Evolutionary conservation across 129 eudicot species (phyloP), one percentile per base, ranked within the genome.

Genomic region (Glebionis coronaria): DNA sequence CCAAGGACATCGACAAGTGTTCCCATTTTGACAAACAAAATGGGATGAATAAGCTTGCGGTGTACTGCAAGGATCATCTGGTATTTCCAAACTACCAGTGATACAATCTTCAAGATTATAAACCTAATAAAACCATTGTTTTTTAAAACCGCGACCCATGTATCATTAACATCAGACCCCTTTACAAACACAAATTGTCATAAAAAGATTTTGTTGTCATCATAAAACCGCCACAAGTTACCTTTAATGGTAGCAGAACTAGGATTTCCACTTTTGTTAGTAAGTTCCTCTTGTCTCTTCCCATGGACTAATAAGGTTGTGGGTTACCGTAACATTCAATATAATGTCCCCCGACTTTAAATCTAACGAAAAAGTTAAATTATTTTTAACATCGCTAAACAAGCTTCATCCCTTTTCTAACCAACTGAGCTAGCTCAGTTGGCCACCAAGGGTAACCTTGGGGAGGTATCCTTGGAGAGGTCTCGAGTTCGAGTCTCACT

Each of bases 141-240:
- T 16, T 84, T 90, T 10, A 93, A 52, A 51, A 83, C 95, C 5
- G 88, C 84, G 45, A 67, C 63, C 96, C 95, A 88, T 44, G 96
- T 86, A 23, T 71, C 62, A 77, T 86, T 86, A 52, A 59, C 64
- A 52, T 59, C 80, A 11, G 81, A 28, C 13, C 50, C 74, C 16
- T 79, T 75, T 0, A 82, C 65, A 75, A 88, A 82, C 25, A 86
- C 81, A 69, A 93, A 84, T 60, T 88, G 98, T 87, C 76, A 85
- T 11, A 93, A 68, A 14, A 93, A 79, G 35, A 44, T 73, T 44
- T 65, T 79, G 46, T 51, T 80, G 47, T 80, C 56, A 72, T 84
- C 96, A 71, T 80, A 88, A 66, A 88, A 78, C 76, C 71, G 80
- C 98, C 95, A 93, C 12, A 96, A 84, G 81, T 86, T 93, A 31